A percentile compares a stretch with the other conserved stretches of the same genome.
phyloP scores from a whole-genome alignment of 768 basidiomycete genomes.

The Lepiota brunneoincarnata region DNA sequence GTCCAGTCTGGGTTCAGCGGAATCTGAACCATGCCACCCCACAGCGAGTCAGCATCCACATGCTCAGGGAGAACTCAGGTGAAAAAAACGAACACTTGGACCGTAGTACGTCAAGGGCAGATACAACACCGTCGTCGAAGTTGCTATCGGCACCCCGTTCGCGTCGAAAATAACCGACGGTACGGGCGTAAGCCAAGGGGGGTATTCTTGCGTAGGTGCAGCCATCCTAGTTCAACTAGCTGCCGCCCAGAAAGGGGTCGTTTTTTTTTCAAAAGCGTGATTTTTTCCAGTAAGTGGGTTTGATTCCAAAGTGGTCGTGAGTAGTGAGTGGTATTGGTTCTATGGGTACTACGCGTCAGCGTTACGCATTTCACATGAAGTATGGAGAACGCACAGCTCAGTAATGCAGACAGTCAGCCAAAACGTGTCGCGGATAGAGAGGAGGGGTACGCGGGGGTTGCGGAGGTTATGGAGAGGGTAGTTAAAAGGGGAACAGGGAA shows the following conservation, averaged over 20 bases:
- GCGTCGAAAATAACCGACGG: slow-evolving; percentile 50
- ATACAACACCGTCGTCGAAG: slow-evolving; percentile 53
- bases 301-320: no score
- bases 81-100: slow-evolving; percentile 60
- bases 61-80: slow-evolving; percentile 4
- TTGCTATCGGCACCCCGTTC: slow-evolving; percentile 51
- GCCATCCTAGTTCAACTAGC: slow-evolving; percentile 47
- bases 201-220: slow-evolving; percentile 62
- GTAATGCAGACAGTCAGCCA: neutral
- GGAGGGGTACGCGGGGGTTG: neutral
- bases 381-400: neutral
- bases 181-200: slow-evolving; percentile 69
- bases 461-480: slow-evolving; percentile 2
- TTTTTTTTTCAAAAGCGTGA: no score
- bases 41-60: slow-evolving; percentile 1
- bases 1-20: slow-evolving; percentile 71
- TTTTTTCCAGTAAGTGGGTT: no score
- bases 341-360: neutral
- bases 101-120: slow-evolving; percentile 81
- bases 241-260: slow-evolving; percentile 8
- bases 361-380: neutral
- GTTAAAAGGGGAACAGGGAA: neutral
- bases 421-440: neutral
- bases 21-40: slow-evolving; percentile 55
- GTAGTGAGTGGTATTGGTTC: slow-evolving; percentile 17